Conservation (phyloP, 257 asterid species). For the Cinchona pubescens region DNA sequence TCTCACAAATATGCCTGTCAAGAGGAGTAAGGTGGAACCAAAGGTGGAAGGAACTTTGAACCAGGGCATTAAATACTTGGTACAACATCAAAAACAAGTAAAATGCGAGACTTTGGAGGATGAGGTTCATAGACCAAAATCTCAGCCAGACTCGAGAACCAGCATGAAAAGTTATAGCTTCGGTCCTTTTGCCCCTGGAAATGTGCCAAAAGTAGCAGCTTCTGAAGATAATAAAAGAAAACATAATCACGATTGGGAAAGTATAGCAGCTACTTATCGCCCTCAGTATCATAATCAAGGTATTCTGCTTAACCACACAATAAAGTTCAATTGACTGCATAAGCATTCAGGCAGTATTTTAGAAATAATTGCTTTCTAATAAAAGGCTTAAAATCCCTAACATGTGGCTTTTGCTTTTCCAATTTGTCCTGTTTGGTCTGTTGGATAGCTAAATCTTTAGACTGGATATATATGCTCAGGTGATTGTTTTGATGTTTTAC, state of each 20-base stretch:
- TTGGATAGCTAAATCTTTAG: not conserved
- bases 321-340: not conserved
- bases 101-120: constrained; percentile 52
- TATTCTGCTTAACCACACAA: constrained; percentile 18
- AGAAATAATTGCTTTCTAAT: not conserved
- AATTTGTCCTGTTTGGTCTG: not conserved
- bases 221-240: constrained; percentile 43
- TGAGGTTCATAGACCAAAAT: constrained; percentile 37
- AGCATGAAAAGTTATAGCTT: constrained; percentile 53
- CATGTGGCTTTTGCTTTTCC: not conserved
- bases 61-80: constrained; percentile 30
- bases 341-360: not conserved
- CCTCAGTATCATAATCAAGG: constrained; percentile 96
- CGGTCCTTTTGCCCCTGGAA: constrained; percentile 96
- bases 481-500: not conserved
- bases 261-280: constrained; percentile 61
- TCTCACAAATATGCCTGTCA: constrained; percentile 54
- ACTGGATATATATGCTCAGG: not conserved
- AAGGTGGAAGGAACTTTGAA: constrained; percentile 24
- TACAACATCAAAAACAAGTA: constrained; percentile 34
- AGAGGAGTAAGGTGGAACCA: constrained; percentile 48
- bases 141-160: constrained; percentile 24
- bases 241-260: constrained; percentile 62
- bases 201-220: constrained; percentile 42
- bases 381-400: not conserved